These are phyloP conservation scores for Quercus ilex DNA, from an alignment of 306 rosid genomes.

Conservation along the genomic window DNA sequence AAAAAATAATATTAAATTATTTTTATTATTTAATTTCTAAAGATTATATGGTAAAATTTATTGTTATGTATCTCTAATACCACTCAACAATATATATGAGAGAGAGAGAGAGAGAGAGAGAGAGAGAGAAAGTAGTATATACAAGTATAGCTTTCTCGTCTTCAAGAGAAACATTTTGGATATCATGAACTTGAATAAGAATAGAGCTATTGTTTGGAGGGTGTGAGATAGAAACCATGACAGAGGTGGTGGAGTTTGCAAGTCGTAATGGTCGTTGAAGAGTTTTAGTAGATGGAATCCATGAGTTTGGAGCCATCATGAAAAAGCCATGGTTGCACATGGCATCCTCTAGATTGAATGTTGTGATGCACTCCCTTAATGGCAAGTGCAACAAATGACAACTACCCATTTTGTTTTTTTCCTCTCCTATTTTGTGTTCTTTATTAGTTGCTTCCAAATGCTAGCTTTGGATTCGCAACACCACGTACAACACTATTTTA, in stretches of 20 bases:
- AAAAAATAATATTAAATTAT: too few species aligned
- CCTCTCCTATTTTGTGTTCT: too few species aligned
- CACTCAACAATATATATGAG: too few species aligned
- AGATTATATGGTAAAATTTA: too few species aligned
- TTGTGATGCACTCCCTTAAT: neutral
- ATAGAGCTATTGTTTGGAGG: neutral
- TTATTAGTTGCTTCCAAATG: too few species aligned
- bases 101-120: too few species aligned
- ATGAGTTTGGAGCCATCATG: slow-evolving; percentile 49
- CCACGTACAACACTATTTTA: too few species aligned
- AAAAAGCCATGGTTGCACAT: slow-evolving; percentile 46
- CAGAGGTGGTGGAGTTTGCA: neutral
- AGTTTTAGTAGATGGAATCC: slow-evolving; percentile 32
- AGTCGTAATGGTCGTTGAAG: slow-evolving; percentile 40
- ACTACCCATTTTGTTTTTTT: neutral
- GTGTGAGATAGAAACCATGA: slow-evolving; percentile 22
- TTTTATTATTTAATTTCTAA: too few species aligned
- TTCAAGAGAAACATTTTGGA: neutral
- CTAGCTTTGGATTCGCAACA: too few species aligned
- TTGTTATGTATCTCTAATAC: too few species aligned
- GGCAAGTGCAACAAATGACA: neutral
- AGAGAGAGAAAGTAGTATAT: neutral
- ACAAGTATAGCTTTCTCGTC: slow-evolving; percentile 17
- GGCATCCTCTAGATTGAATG: slow-evolving; percentile 27
- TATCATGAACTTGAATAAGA: slow-evolving; percentile 10